phyloP scores from a whole-genome alignment of 2,329 filamentous ascomycete species.

The Fusarium sulawesiense region DNA sequence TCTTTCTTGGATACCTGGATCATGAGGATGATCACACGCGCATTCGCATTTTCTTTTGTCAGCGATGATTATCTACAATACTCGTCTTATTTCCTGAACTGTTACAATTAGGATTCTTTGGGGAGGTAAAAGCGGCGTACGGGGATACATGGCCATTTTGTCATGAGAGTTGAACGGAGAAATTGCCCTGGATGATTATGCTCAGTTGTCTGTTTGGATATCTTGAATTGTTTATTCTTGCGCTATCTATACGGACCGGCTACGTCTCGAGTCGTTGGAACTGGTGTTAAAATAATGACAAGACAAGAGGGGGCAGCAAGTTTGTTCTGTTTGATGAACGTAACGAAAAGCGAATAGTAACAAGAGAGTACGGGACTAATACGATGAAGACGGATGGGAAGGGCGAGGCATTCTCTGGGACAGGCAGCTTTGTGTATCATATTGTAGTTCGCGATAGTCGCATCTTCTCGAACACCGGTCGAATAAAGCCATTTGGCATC shows the following conservation, averaged over 20 bases:
- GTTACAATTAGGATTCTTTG: slow-evolving; percentile 20
- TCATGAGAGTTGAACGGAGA: slow-evolving; percentile 19
- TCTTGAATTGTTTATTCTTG: slow-evolving; percentile 26
- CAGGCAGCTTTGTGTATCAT: slow-evolving; percentile 42
- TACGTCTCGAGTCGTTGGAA: slow-evolving; percentile 22
- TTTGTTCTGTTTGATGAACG: slow-evolving; percentile 37
- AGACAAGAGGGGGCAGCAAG: slow-evolving; percentile 23
- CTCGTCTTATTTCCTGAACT: slow-evolving; percentile 25
- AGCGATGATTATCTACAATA: slow-evolving; percentile 34
- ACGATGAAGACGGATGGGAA: slow-evolving; percentile 28
- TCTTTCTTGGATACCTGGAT: slow-evolving; percentile 41
- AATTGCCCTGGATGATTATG: slow-evolving; percentile 23
- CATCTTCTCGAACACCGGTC: slow-evolving; percentile 27
- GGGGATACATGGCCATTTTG: slow-evolving; percentile 14
- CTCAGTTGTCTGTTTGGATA: slow-evolving; percentile 20
- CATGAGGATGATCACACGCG: slow-evolving; percentile 33
- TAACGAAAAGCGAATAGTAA: slow-evolving; percentile 39
- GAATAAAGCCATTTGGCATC: slow-evolving; percentile 32
- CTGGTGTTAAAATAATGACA: slow-evolving; percentile 13
- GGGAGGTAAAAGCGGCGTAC: slow-evolving; percentile 24
- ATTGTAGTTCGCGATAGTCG: slow-evolving; percentile 45
- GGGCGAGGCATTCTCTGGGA: slow-evolving; percentile 17
- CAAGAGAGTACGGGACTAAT: slow-evolving; percentile 33
- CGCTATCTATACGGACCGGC: slow-evolving; percentile 27
- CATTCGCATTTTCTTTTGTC: slow-evolving; percentile 44